A percentile compares a stretch with the other conserved stretches of the same genome.
These are phyloP conservation scores for Starmera stellimalicola DNA, from an alignment of 1,139 yeast genomes.

Conservation along the genomic window DNA sequence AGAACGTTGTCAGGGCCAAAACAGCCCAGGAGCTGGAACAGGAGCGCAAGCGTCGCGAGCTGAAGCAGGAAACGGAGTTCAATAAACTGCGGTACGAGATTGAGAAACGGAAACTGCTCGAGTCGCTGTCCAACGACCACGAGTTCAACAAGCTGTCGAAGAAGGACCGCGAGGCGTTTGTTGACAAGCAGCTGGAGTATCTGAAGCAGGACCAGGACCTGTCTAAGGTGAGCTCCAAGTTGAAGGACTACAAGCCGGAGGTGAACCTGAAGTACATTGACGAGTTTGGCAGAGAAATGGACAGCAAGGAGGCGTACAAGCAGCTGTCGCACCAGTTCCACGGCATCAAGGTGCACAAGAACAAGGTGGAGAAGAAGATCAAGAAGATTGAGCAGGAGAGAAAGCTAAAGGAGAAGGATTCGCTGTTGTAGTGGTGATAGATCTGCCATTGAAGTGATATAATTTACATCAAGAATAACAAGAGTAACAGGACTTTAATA, in stretches of 20 bases:
- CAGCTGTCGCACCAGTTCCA: constrained; percentile 81
- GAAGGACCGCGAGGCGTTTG: constrained; percentile 24
- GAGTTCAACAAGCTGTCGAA: constrained; percentile 22
- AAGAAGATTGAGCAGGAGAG: constrained; percentile 26
- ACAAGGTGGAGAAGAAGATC: constrained; percentile 26
- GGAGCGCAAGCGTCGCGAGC: constrained; percentile 19
- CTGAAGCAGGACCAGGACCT: constrained; percentile 25
- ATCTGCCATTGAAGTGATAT: too few relatives aligned
- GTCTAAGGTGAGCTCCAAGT: constrained; percentile 22
- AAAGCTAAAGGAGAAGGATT: constrained; percentile 8
- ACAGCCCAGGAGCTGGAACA: constrained; percentile 14
- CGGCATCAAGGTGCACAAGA: constrained; percentile 40
- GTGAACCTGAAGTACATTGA: constrained; percentile 61
- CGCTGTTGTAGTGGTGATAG: neutral
- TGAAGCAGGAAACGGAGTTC: constrained; percentile 19
- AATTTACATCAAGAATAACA: too few relatives aligned
- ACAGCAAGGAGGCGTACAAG: constrained; percentile 76
- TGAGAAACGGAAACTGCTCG: constrained; percentile 23
- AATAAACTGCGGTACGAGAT: constrained; percentile 13
- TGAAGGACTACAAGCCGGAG: constrained; percentile 50
- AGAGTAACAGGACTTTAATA: too few relatives aligned
- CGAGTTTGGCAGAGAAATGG: constrained; percentile 55
- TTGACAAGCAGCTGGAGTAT: constrained; percentile 31
- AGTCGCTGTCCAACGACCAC: constrained; percentile 31
- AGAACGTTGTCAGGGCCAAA: constrained; percentile 27